Conservation (phyloP, 768 basidiomycete species). For the Boletus patriciae region DNA sequence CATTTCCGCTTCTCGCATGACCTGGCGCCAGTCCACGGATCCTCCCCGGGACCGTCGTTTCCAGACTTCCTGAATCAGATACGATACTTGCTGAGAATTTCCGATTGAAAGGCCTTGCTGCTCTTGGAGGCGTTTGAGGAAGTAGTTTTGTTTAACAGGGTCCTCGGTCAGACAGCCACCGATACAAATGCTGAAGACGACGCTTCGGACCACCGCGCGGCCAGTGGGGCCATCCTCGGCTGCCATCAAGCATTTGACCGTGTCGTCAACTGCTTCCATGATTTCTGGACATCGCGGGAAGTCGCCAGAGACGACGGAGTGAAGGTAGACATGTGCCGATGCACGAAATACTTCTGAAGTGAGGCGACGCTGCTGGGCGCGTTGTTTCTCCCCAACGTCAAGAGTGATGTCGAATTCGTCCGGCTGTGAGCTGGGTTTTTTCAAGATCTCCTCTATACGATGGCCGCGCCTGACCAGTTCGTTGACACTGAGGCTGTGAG, state of each 20-base stretch:
- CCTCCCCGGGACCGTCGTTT: slow-evolving; percentile 34
- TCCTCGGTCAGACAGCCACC: slow-evolving; percentile 68
- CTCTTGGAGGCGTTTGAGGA: slow-evolving; percentile 48
- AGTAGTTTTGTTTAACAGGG: slow-evolving; percentile 38
- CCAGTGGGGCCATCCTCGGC: slow-evolving; percentile 40
- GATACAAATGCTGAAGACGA: slow-evolving; percentile 76
- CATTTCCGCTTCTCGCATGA: slow-evolving; percentile 50
- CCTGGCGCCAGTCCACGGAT: slow-evolving; percentile 62
- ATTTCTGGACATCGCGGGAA: slow-evolving; percentile 67
- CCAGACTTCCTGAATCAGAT: slow-evolving; percentile 64
- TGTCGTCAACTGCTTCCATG: slow-evolving; percentile 49
- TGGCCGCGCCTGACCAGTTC: slow-evolving; percentile 56
- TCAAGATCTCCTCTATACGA: slow-evolving; percentile 47
- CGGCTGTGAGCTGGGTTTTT: slow-evolving; percentile 15
- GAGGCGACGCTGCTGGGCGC: slow-evolving; percentile 40
- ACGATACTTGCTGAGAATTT: slow-evolving; percentile 57
- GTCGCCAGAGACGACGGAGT: slow-evolving; percentile 74
- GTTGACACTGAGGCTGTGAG: slow-evolving; percentile 56
- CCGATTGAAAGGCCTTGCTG: slow-evolving; percentile 58
- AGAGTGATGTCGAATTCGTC: background rate
- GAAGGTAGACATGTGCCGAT: slow-evolving; percentile 72
- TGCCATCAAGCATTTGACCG: slow-evolving; percentile 46
- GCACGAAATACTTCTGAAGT: slow-evolving; percentile 70
- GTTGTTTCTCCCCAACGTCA: slow-evolving; percentile 5
- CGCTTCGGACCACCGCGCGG: slow-evolving; percentile 67